A percentile compares a stretch with the other conserved stretches of the same genome.
Evolutionary conservation across 2,329 filamentous ascomycete genomes (phyloP).

Genomic region (Sphaceloma murrayae): DNA sequence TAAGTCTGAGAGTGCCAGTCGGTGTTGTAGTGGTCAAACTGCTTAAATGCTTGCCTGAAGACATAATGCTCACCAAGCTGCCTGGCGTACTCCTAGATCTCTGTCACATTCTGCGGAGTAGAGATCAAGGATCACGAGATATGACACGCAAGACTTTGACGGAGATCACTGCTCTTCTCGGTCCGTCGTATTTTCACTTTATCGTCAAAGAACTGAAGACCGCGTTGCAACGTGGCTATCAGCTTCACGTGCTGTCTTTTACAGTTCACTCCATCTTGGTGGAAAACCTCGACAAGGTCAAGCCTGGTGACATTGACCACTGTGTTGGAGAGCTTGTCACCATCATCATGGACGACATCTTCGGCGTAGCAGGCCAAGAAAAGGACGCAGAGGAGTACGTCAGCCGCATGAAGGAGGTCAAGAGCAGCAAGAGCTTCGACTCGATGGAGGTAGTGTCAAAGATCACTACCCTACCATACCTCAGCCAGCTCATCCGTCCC

Average conservation of each 20-base stretch:
- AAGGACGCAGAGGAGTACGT: slow-evolving; percentile 95
- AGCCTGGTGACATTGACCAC: slow-evolving; percentile 80
- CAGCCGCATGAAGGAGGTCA: slow-evolving; percentile 94
- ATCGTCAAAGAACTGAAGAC: slow-evolving; percentile 84
- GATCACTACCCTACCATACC: slow-evolving; percentile 62
- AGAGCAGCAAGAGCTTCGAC: slow-evolving; percentile 95
- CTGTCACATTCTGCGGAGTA: slow-evolving; percentile 83
- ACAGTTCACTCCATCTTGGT: slow-evolving; percentile 89
- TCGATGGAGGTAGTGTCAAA: slow-evolving; percentile 89
- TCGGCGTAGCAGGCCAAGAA: slow-evolving; percentile 83
- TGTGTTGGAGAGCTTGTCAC: slow-evolving; percentile 68
- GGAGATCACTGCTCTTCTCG: slow-evolving; percentile 72
- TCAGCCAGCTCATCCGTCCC: slow-evolving; percentile 68
- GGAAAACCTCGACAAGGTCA: slow-evolving; percentile 59
- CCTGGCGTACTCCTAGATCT: slow-evolving; percentile 83
- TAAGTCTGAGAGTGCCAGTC: slow-evolving; percentile 84
- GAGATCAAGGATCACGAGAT: slow-evolving; percentile 78
- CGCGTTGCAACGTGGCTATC: slow-evolving; percentile 76
- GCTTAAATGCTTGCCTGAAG: slow-evolving; percentile 64
- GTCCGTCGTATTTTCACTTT: slow-evolving; percentile 76
- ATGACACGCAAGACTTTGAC: slow-evolving; percentile 81
- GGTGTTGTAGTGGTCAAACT: slow-evolving; percentile 84
- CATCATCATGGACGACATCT: slow-evolving; percentile 95
- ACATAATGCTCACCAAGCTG: slow-evolving; percentile 63
- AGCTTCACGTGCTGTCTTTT: slow-evolving; percentile 89